phyloP scores from a whole-genome alignment of 441 rosid genomes.

The Erodium texanum region DNA sequence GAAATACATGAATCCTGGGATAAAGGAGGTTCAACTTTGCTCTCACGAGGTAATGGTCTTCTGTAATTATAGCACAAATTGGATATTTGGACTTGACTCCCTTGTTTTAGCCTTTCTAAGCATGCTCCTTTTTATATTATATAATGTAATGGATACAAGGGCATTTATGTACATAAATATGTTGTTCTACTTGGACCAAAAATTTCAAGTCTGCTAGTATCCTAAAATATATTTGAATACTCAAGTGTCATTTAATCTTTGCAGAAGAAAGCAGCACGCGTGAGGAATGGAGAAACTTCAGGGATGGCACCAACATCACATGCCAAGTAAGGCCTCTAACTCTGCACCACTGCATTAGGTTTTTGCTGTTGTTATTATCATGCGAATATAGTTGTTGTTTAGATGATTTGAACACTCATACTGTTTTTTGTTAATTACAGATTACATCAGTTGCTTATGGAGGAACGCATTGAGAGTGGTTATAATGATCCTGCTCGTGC shows the following conservation, averaged over 20 bases:
- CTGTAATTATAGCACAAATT: not conserved
- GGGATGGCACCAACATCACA: conserved; percentile 55
- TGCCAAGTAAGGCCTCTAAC: conserved; percentile 60
- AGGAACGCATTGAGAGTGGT: conserved; percentile 68
- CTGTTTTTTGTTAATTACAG: conserved; percentile 49
- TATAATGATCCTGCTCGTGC: conserved; percentile 60
- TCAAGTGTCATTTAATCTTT: conserved; percentile 8
- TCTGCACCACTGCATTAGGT: conserved; percentile 13
- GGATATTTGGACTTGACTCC: not conserved
- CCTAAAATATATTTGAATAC: not conserved
- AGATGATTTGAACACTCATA: conserved; percentile 24
- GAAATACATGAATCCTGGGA: not conserved
- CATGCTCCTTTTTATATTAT: not conserved
- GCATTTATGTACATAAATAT: not conserved
- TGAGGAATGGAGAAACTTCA: conserved; percentile 80
- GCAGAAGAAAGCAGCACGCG: conserved; percentile 78
- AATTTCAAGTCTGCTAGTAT: not conserved
- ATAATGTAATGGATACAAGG: not conserved
- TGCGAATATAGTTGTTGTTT: conserved; percentile 2
- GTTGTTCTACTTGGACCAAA: not conserved
- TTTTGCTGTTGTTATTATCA: conserved; percentile 10
- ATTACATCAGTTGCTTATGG: conserved; percentile 81
- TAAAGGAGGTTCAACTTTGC: not conserved
- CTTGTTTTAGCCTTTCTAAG: not conserved
- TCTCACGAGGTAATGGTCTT: not conserved